Conservation (phyloP, 306 rosid genomes). For the Citrullus amarus region DNA sequence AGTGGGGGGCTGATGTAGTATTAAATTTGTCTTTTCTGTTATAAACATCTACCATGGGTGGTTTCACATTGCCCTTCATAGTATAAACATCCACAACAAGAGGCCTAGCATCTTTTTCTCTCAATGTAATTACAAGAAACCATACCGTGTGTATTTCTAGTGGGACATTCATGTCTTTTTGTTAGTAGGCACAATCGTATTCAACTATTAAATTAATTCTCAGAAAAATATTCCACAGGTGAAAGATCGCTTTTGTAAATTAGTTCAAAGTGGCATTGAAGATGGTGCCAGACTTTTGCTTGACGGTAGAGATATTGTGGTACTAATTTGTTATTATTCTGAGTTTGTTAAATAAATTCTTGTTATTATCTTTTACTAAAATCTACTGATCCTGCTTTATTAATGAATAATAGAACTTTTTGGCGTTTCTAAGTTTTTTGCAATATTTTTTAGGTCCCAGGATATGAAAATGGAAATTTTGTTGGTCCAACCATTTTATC, state of each 20-base stretch:
- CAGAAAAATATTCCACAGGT: conserved; percentile 23
- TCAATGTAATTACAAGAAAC: not conserved
- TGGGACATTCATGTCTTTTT: not conserved
- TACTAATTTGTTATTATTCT: conserved; percentile 16
- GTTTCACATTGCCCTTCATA: not conserved
- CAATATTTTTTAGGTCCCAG: conserved; percentile 34
- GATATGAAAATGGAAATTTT: conserved; percentile 59
- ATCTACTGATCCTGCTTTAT: not conserved
- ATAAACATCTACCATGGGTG: not conserved
- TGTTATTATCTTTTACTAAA: not conserved
- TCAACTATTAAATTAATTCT: not conserved
- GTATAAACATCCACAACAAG: not conserved
- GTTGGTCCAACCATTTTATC: conserved; percentile 58
- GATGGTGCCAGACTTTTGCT: conserved; percentile 55
- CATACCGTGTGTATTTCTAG: not conserved
- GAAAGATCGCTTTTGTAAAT: conserved; percentile 40
- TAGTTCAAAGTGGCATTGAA: conserved; percentile 49
- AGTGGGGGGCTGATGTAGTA: too few species aligned
- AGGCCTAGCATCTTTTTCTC: not conserved
- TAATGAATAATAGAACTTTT: not conserved
- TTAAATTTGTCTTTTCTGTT: too few species aligned
- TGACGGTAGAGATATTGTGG: conserved; percentile 54
- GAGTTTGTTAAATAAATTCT: conserved; percentile 1
- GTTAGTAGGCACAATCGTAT: not conserved
- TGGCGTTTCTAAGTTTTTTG: not conserved